Percentiles rank a stretch among this genome's conserved stretches.
Conservation (phyloP, 768 basidiomycete species). For the Lyophyllum shimeji region DNA sequence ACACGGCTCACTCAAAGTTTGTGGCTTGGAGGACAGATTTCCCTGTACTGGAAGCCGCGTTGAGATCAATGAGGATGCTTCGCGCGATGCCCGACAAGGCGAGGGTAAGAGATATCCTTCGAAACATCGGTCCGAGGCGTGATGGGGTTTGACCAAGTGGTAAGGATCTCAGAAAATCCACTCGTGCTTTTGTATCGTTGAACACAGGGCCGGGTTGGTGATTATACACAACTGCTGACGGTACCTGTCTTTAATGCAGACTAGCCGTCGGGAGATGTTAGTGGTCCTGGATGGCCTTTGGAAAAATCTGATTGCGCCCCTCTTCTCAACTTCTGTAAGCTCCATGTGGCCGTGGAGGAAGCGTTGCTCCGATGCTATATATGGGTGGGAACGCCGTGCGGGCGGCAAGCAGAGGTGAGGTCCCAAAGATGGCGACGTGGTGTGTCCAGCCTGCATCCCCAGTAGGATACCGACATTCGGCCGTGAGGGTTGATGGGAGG, state of each 20-base stretch:
- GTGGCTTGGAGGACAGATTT: constrained; percentile 17
- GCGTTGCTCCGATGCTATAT: too few species aligned
- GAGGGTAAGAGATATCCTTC: constrained; percentile 7
- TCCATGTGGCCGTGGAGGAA: too few species aligned
- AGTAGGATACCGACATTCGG: too few species aligned
- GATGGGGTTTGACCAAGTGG: neutral
- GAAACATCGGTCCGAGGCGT: constrained; percentile 2
- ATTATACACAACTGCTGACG: neutral
- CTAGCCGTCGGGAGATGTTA: too few species aligned
- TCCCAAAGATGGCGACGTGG: too few species aligned
- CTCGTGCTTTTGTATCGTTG: neutral
- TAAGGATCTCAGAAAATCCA: neutral
- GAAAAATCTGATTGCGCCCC: too few species aligned
- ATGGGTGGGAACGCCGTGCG: too few species aligned
- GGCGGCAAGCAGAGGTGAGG: too few species aligned
- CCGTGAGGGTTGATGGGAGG: too few species aligned
- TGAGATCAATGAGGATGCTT: constrained; percentile 22
- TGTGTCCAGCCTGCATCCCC: too few species aligned
- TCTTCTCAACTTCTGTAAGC: too few species aligned
- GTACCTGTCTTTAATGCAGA: neutral
- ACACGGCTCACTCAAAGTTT: constrained; percentile 21
- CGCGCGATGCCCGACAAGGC: constrained; percentile 12
- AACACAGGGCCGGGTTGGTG: neutral
- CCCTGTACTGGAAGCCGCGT: constrained; percentile 8
- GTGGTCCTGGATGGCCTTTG: too few species aligned